Conservation (phyloP, 805 yeast genomes). For the Phaffomyces opuntiae region DNA sequence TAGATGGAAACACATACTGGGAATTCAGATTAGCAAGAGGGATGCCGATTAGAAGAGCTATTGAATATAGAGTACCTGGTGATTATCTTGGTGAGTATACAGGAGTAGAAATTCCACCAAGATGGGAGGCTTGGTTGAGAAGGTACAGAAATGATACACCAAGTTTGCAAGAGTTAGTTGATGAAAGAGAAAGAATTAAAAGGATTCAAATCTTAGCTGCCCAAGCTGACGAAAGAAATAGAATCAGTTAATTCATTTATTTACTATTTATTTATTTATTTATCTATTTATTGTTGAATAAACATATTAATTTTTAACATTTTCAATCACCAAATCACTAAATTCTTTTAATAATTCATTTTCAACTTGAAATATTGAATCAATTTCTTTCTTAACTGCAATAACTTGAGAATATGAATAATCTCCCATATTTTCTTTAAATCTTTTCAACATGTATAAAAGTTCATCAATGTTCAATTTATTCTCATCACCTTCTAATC, state of each 20-base stretch:
- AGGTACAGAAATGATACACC: conserved; percentile 57
- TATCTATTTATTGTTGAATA: not conserved
- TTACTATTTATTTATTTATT: conserved; percentile 3
- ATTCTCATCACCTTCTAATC: conserved; percentile 8
- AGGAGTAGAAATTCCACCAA: conserved; percentile 57
- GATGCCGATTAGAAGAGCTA: conserved; percentile 50
- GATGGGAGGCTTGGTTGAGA: conserved; percentile 80
- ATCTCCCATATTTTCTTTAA: conserved; percentile 14
- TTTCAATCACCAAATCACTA: conserved; percentile 14
- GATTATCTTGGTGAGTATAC: conserved; percentile 34
- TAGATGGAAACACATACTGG: conserved; percentile 85
- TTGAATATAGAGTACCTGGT: conserved; percentile 45
- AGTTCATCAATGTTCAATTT: conserved; percentile 12
- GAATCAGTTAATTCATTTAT: too few relatives aligned
- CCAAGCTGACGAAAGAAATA: too few relatives aligned
- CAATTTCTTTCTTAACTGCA: conserved; percentile 20
- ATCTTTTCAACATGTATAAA: conserved; percentile 7
- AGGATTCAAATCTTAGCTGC: conserved; percentile 25
- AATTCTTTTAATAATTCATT: conserved; percentile 30
- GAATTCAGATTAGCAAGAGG: conserved; percentile 54
- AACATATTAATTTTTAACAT: not conserved
- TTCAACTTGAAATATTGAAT: conserved; percentile 17
- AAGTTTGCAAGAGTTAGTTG: conserved; percentile 49
- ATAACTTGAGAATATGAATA: conserved; percentile 17
- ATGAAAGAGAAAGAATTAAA: conserved; percentile 50